phyloP scores from a whole-genome alignment of 768 basidiomycete genomes.

The Gelatoporia subvermispora region DNA sequence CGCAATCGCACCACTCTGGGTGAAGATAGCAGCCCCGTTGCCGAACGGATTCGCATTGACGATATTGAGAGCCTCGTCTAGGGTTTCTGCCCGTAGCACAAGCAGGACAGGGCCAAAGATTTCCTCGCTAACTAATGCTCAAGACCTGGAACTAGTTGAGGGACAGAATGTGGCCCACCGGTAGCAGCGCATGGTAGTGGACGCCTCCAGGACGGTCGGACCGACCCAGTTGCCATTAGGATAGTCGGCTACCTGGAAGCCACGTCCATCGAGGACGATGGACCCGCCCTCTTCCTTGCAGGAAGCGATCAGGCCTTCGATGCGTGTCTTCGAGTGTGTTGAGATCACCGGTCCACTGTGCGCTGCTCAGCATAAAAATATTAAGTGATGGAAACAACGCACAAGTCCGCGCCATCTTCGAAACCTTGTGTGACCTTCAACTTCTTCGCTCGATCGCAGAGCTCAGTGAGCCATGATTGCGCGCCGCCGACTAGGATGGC shows the following conservation, averaged over 20 bases:
- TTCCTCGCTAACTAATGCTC: slow-evolving; percentile 56
- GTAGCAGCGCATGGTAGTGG: slow-evolving; percentile 78
- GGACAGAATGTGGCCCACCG: slow-evolving; percentile 50
- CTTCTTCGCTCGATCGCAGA: slow-evolving; percentile 71
- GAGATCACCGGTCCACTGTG: slow-evolving; percentile 72
- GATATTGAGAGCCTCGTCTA: slow-evolving; percentile 84
- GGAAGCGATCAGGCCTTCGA: slow-evolving; percentile 66
- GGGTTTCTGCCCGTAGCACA: slow-evolving; percentile 66
- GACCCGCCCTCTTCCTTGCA: slow-evolving; percentile 77
- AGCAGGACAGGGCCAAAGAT: slow-evolving; percentile 90
- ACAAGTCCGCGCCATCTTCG: slow-evolving; percentile 76
- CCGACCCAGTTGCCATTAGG: slow-evolving; percentile 90
- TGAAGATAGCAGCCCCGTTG: slow-evolving; percentile 95
- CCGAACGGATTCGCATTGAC: slow-evolving; percentile 88
- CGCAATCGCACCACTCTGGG: slow-evolving; percentile 89
- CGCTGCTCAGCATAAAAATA: neutral
- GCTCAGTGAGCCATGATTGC: slow-evolving; percentile 75
- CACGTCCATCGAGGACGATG: slow-evolving; percentile 81
- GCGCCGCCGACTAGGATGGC: slow-evolving; percentile 75
- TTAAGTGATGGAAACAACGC: slow-evolving; percentile 29
- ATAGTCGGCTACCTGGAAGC: slow-evolving; percentile 59
- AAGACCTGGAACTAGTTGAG: neutral
- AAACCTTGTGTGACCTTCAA: slow-evolving; percentile 87
- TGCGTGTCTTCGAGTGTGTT: slow-evolving; percentile 70
- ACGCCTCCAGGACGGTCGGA: slow-evolving; percentile 80